These are phyloP conservation scores for Ustilago sp. DNA, from an alignment of 1,284 basidiomycete species.

Conservation along the genomic window DNA sequence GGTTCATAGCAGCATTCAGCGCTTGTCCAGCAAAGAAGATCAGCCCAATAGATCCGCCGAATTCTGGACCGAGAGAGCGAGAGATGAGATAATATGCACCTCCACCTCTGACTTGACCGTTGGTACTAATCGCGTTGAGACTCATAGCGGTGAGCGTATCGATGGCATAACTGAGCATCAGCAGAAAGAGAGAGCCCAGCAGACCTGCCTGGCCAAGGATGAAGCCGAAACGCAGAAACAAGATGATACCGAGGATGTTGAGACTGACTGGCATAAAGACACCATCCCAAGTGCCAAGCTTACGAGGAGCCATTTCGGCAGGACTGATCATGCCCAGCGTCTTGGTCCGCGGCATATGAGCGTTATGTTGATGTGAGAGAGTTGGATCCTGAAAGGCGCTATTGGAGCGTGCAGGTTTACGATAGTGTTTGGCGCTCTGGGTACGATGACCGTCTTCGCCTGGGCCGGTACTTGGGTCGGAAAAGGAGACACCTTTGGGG, in stretches of 20 bases:
- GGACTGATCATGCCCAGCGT: constrained; percentile 59
- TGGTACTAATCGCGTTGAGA: constrained; percentile 67
- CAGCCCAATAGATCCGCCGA: constrained; percentile 68
- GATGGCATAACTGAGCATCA: constrained; percentile 63
- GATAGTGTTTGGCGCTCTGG: constrained; percentile 23
- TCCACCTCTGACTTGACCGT: constrained; percentile 68
- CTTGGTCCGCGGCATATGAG: constrained; percentile 40
- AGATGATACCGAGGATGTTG: constrained; percentile 68
- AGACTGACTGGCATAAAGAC: constrained; percentile 69
- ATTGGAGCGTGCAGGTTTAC: constrained; percentile 40
- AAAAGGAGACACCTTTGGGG: constrained; percentile 53
- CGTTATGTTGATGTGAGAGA: constrained; percentile 3
- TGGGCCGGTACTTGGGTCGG: constrained; percentile 36
- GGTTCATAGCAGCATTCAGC: constrained; percentile 68
- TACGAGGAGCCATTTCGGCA: constrained; percentile 58
- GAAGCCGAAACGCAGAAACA: constrained; percentile 69
- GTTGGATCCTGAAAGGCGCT: constrained; percentile 37
- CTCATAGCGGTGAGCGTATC: constrained; percentile 67
- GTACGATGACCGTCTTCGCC: constrained; percentile 43
- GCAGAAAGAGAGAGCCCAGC: constrained; percentile 62
- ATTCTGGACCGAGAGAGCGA: constrained; percentile 67
- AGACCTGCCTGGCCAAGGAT: constrained; percentile 67
- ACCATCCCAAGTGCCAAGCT: constrained; percentile 68
- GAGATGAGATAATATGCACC: constrained; percentile 69
- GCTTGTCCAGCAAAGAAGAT: constrained; percentile 68